A percentile compares a stretch with the other conserved stretches of the same genome.
Evolutionary conservation across 306 rosid genomes (phyloP).

Genomic region (Lathyrus sativus): DNA sequence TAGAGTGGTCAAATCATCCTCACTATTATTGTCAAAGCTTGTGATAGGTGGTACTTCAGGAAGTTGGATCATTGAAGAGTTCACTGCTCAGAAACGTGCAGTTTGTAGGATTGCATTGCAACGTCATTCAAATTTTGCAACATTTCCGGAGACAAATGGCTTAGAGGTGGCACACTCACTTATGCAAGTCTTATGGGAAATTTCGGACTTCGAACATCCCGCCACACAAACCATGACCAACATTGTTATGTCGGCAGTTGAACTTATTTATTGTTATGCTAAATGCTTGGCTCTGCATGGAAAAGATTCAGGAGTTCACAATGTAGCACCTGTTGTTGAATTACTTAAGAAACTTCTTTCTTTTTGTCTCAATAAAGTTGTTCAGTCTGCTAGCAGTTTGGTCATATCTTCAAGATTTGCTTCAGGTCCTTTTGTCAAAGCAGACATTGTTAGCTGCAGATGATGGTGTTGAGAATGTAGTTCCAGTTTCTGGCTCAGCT

Average conservation of each 20-base stretch:
- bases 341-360: slow-evolving; percentile 84
- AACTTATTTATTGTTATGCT: slow-evolving; percentile 96
- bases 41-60: slow-evolving; percentile 82
- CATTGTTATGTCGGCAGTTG: slow-evolving; percentile 97
- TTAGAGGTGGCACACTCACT: slow-evolving; percentile 93
- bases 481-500: no score
- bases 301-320: slow-evolving; percentile 65
- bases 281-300: slow-evolving; percentile 94
- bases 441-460: no score
- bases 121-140: slow-evolving; percentile 84
- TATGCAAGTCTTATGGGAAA: slow-evolving; percentile 95
- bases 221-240: slow-evolving; percentile 93
- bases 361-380: no score
- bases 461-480: no score
- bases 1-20: slow-evolving; percentile 88
- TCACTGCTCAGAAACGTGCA: slow-evolving; percentile 92
- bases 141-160: slow-evolving; percentile 86
- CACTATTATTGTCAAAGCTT: slow-evolving; percentile 70
- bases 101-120: slow-evolving; percentile 96
- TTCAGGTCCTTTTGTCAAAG: no score
- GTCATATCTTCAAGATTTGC: no score
- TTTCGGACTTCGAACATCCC: slow-evolving; percentile 94
- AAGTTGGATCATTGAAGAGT: slow-evolving; percentile 89
- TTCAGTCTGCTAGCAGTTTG: no score
- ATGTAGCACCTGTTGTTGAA: slow-evolving; percentile 90